These are phyloP conservation scores for Eucalyptus albens DNA, from an alignment of 345 rosid species.

Conservation along the genomic window DNA sequence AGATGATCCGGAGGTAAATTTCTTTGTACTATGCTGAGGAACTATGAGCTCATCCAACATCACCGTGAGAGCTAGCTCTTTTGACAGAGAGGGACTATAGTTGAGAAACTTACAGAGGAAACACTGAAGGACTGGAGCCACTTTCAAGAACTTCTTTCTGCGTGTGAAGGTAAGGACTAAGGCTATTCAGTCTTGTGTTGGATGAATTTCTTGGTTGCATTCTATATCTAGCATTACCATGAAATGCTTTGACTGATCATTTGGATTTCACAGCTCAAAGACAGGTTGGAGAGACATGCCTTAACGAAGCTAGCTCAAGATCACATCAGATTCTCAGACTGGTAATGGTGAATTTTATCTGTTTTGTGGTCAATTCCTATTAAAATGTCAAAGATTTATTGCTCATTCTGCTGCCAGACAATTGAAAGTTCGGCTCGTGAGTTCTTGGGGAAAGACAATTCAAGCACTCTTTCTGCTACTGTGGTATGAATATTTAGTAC, in stretches of 20 bases:
- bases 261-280: conserved; percentile 67
- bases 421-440: conserved; percentile 76
- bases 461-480: conserved; percentile 70
- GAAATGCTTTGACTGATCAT: background rate
- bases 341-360: conserved; percentile 29
- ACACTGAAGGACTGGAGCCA: conserved; percentile 61
- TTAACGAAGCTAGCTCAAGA: conserved; percentile 90
- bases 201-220: background rate
- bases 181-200: background rate
- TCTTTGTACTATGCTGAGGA: too few species aligned
- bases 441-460: conserved; percentile 44
- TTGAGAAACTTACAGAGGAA: conserved; percentile 85
- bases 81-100: conserved; percentile 76
- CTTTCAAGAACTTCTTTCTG: conserved; percentile 60
- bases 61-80: background rate
- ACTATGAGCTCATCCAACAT: background rate
- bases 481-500: conserved; percentile 40
- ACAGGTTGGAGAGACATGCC: conserved; percentile 87
- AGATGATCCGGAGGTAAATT: too few species aligned
- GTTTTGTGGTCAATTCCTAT: background rate
- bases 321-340: conserved; percentile 93
- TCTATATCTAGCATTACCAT: background rate
- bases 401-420: conserved; percentile 29
- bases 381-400: background rate
- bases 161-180: conserved; percentile 49